Conservation (phyloP, 495 filamentous ascomycete genomes). For the Xylaria grammica region DNA sequence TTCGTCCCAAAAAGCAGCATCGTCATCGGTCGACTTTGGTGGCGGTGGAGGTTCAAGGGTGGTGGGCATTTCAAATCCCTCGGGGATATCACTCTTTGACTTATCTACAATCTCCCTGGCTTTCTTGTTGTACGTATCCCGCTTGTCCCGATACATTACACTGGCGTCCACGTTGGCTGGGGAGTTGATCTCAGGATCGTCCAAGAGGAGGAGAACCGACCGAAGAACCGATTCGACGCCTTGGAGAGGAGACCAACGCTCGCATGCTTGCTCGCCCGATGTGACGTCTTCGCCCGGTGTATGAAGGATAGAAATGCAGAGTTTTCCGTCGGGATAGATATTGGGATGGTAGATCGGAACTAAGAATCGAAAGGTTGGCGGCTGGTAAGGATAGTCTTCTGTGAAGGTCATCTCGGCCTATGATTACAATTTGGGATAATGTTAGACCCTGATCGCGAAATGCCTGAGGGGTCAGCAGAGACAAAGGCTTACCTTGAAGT, state of each 20-base stretch:
- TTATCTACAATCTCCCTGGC: slow-evolving; percentile 73
- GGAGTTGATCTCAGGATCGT: slow-evolving; percentile 90
- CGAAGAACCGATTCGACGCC: slow-evolving; percentile 93
- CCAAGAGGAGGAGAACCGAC: slow-evolving; percentile 89
- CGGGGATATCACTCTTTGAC: slow-evolving; percentile 80
- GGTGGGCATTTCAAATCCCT: slow-evolving; percentile 82
- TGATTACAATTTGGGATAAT: background rate
- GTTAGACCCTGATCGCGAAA: slow-evolving; percentile 16
- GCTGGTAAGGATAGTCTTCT: slow-evolving; percentile 85
- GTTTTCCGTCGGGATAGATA: slow-evolving; percentile 84
- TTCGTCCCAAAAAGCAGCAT: slow-evolving; percentile 83
- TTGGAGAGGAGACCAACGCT: slow-evolving; percentile 93
- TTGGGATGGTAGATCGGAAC: slow-evolving; percentile 88
- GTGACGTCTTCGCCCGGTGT: slow-evolving; percentile 87
- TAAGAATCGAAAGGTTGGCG: slow-evolving; percentile 90
- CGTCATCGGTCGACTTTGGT: slow-evolving; percentile 67
- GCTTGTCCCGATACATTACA: slow-evolving; percentile 78
- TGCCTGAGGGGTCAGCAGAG: too few species aligned
- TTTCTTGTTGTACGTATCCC: slow-evolving; percentile 67
- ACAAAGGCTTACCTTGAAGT: slow-evolving; percentile 68
- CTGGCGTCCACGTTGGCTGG: slow-evolving; percentile 95
- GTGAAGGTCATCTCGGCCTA: slow-evolving; percentile 85
- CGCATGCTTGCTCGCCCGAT: slow-evolving; percentile 84
- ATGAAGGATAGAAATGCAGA: slow-evolving; percentile 98
- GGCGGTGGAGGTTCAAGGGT: slow-evolving; percentile 63